phyloP scores from a whole-genome alignment of 2,329 filamentous ascomycete species.

The Botrytis medusae region DNA sequence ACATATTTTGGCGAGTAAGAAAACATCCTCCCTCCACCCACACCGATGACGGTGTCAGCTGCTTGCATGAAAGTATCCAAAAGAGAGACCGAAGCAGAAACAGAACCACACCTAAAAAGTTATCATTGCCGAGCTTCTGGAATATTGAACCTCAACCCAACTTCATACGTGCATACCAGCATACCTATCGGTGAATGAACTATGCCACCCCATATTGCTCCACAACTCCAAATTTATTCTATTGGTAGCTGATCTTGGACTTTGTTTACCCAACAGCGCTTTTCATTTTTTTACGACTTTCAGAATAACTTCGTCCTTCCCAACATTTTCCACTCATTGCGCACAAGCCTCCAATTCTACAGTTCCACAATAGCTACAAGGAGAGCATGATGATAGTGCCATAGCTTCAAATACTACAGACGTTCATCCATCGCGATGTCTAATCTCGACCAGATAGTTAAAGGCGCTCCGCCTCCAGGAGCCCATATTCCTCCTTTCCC shows the following conservation, averaged over 20 bases:
- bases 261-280: not conserved
- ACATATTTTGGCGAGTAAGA: too few species aligned
- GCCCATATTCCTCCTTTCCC: constrained; percentile 37
- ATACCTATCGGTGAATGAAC: constrained; percentile 13
- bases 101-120: not conserved
- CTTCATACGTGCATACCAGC: not conserved
- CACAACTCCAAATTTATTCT: constrained; percentile 14
- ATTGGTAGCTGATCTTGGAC: not conserved
- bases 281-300: not conserved
- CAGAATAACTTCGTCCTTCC: not conserved
- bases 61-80: not conserved
- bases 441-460: constrained; percentile 76
- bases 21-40: not conserved
- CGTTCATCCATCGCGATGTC: constrained; percentile 33
- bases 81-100: too few species aligned
- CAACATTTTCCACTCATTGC: not conserved
- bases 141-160: constrained; percentile 1
- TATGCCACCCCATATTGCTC: constrained; percentile 16
- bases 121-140: constrained; percentile 15
- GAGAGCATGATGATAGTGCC: constrained; percentile 26
- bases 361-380: constrained; percentile 11
- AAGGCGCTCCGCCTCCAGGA: constrained; percentile 74
- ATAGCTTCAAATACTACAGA: constrained; percentile 22
- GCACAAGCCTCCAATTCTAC: not conserved
- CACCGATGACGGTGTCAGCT: constrained; percentile 17